Evolutionary conservation across 1,284 basidiomycete genomes (phyloP), one percentile per base, ranked within the genome.

Genomic region (Cutaneotrichosporon sp.): DNA sequence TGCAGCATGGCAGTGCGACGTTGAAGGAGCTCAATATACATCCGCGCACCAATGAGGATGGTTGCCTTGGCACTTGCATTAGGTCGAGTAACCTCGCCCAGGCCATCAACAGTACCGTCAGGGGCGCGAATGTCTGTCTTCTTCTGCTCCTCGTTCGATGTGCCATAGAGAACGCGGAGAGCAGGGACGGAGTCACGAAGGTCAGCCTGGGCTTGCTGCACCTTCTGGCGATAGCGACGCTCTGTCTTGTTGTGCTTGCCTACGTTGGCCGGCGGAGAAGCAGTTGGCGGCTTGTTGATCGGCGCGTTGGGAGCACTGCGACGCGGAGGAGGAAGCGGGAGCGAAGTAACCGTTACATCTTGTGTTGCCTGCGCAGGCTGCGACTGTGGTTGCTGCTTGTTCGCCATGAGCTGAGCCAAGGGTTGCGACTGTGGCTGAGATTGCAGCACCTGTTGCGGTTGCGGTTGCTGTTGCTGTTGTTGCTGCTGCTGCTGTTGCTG

Each of bases 191-290:
- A 59, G 51, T 75, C 74, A n/a, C 74, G 72, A 6, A 75, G 61
- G 41, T 71, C 69, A 27, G 69, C 63, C 52, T 74, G 71, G 16
- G 74, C 72, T 46, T 66, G 66, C 59, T 75, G 72, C 14, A 75
- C 74, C 59, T 75, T 75, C 49, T 70, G 68, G 26, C 74, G 69
- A 52, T 75, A 75, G 26, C 72, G 62, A 22, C 72, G 56, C 57
- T 75, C 74, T 9, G 72, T 74, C 63, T 74, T 75, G 66, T 75
- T 75, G 61, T 75, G 74, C 53, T 73, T 73, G 25, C 71, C 71
- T 4, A 70, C 67, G 8, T 63, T 56, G 16, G 54, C 51, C 6
- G 55, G 55, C 0, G 60, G 47, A 1, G 58, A 19, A 2, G 49
- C 29, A 8, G 29, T 27, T 3, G 51, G 35, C 17, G 51, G 42